phyloP scores from a whole-genome alignment of 257 asterid species.

The Fraxinus quadrangulata region DNA sequence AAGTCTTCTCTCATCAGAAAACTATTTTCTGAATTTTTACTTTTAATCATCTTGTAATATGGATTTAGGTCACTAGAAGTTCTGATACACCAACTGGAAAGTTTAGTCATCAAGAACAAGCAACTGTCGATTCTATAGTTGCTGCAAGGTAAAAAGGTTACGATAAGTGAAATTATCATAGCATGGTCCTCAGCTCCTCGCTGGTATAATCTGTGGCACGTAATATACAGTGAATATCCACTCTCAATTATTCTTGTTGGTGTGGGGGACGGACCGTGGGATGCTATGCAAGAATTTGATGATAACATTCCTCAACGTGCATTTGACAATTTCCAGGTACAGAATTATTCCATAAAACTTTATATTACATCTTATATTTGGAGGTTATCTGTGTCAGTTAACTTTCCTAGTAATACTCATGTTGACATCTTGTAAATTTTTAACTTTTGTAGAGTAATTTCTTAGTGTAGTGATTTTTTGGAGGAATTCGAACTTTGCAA shows the following conservation, averaged over 20 bases:
- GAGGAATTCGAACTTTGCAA: background rate
- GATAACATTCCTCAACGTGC: constrained; percentile 82
- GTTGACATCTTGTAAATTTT: background rate
- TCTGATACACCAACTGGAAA: constrained; percentile 56
- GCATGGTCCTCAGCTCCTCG: constrained; percentile 16
- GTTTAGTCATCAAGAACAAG: constrained; percentile 80
- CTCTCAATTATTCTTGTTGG: constrained; percentile 88
- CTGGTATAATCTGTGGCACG: constrained; percentile 15
- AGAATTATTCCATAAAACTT: constrained; percentile 1
- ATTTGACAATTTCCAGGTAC: constrained; percentile 87
- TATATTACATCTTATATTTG: background rate
- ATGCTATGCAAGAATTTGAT: constrained; percentile 78
- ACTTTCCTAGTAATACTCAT: background rate
- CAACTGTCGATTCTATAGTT: constrained; percentile 69
- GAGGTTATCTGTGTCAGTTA: background rate
- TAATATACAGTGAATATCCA: constrained; percentile 66
- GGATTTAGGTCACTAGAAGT: constrained; percentile 66
- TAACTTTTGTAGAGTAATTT: background rate
- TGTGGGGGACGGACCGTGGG: constrained; percentile 98
- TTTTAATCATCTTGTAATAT: constrained; percentile 12
- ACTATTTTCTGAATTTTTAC: background rate
- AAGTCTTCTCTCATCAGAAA: background rate
- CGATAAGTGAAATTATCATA: constrained; percentile 17
- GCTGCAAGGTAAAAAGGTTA: constrained; percentile 66
- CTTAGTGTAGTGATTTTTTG: background rate